A percentile compares a stretch with the other conserved stretches of the same genome.
Conservation (phyloP, 768 basidiomycete genomes). For the Kwoniella europaea region DNA sequence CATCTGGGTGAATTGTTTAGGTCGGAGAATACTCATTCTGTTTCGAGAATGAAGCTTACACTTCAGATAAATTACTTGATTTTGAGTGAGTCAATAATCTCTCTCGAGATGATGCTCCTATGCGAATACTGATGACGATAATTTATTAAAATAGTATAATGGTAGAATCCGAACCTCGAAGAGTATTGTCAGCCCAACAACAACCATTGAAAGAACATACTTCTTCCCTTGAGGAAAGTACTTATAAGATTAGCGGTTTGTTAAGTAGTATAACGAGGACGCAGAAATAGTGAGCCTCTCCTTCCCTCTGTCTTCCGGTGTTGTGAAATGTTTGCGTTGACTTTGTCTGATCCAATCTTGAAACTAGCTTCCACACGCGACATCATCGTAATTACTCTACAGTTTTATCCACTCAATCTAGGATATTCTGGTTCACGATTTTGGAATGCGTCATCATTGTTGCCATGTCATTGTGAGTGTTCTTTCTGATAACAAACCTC, state of each 20-base stretch:
- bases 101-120: background rate
- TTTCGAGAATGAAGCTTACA: slow-evolving; percentile 97
- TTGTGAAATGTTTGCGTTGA: too few species aligned
- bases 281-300: slow-evolving; percentile 80
- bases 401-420: slow-evolving; percentile 86
- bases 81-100: slow-evolving; percentile 61
- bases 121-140: too few species aligned
- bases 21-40: slow-evolving; percentile 74
- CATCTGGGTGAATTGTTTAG: slow-evolving; percentile 19
- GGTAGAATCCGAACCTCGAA: slow-evolving; percentile 92
- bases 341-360: background rate
- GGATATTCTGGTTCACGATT: slow-evolving; percentile 91
- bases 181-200: slow-evolving; percentile 84
- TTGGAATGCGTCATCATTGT: slow-evolving; percentile 74
- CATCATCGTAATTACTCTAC: slow-evolving; percentile 93
- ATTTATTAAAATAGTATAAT: slow-evolving; percentile 78
- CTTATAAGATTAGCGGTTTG: slow-evolving; percentile 86
- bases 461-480: slow-evolving; percentile 81
- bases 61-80: slow-evolving; percentile 79
- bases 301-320: background rate
- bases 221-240: slow-evolving; percentile 89
- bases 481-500: background rate
- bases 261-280: slow-evolving; percentile 86
- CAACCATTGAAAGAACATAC: slow-evolving; percentile 86
- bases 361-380: slow-evolving; percentile 81